Evolutionary conservation across 441 rosid species (phyloP), one percentile per base, ranked within the genome.

Genomic region (Mallotus repandus): DNA sequence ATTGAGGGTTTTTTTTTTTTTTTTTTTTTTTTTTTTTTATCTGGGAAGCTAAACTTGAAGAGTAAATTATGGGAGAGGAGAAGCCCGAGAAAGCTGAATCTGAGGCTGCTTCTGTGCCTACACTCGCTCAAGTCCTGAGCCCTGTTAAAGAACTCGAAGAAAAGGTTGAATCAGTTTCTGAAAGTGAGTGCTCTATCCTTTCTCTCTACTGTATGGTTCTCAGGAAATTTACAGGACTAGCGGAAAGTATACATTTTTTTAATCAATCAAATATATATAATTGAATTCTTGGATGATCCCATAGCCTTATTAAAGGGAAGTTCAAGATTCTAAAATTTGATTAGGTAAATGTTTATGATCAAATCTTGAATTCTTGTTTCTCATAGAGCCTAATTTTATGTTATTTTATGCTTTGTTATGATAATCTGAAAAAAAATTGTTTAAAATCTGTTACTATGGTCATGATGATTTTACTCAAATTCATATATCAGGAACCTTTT

Each of bases 1-100:
- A n/a, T n/a, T n/a, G n/a, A n/a, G n/a, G n/a, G n/a, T n/a, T n/a
- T n/a, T n/a, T n/a, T n/a, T n/a, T n/a, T n/a, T n/a, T n/a, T n/a
- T n/a, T n/a, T n/a, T n/a, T n/a, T n/a, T 5, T 7, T 59, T 48
- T 25, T 2, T 41, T 63, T 75, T 69, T 65, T 5, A 8, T 21
- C 54, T 9, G 41, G 5, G 76, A 74, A 72, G 81, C 79, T 76
- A 73, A 81, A 74, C 69, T 79, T 25, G 72, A 78, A 75, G 76
- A 74, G 10, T 77, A 61, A 58, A 68, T 76, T 41, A 79, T 84
- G 87, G 83, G 16, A 25, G 84, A 81, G 69, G 77, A 72, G 74
- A 81, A 67, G 50, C 55, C 74, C 71, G 54, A 19, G 70, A 72
- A 65, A 63, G 57, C 50, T 61, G 80, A 77, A 66, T 25, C 29